Base-by-base conservation (phyloP, 805 yeast genomes). In the Metschnikowia cerradonensis region DNA sequence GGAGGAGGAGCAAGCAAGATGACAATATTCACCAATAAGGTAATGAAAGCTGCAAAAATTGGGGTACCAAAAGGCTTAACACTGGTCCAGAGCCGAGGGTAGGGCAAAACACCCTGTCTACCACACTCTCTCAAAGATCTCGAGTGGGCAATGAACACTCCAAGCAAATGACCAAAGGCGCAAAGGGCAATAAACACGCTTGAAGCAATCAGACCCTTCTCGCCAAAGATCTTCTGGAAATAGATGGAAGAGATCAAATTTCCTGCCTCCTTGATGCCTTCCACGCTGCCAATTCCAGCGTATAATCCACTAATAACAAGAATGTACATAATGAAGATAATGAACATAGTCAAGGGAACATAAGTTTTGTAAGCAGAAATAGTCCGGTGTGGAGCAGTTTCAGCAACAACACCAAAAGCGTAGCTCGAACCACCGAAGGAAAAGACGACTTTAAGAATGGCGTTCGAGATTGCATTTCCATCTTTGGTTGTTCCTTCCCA, bases 361-460 rank as follows among this genome's bases (percentile, higher is more conserved):
- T 63, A 63, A 35, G 36, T 52, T 35, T 60, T 59, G 55, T 60
- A 64, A 44, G 65, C 58, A 40, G 59, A 63, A 47, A 63, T 61
- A 30, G 66, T 59, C 55, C 63, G 54, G 52, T 55, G 57, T 14
- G 65, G 66, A 46, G 56, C 51, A 7, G 67, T 55, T 48, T 67
- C 71, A 7, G 69, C 71, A 6, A 60, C 68, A 32, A 74, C 67
- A 11, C 65, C 67, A 55, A 75, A 68, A 0, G 73, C 72, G 58
- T 75, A 75, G 8, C 58, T 56, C 17, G 69, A 57, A 36, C 79
- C 79, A 47, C 75, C 68, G 51, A 70, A 76, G 1, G 79, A 65
- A 45, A 75, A 76, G 3, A 75, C 64, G 39, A 72, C 77, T 66
- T 58, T 71, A 53, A 76, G 70, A 60, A 76, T 73, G 1, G 79